Evolutionary conservation across 129 eudicot species (phyloP).

Genomic region (Apium graveolens): DNA sequence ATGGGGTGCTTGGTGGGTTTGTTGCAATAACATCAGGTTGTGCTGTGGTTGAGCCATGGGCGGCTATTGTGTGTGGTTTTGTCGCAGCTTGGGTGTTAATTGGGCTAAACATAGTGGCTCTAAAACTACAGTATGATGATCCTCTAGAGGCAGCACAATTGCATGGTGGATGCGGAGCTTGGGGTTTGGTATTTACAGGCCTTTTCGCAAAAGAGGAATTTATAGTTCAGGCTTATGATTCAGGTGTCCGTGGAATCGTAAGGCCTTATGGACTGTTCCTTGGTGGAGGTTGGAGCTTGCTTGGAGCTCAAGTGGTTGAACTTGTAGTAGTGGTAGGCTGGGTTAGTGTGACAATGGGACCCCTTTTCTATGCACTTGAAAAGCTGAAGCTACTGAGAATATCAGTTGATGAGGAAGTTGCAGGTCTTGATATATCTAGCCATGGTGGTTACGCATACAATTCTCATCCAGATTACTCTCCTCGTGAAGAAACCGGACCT

Average conservation of each 20-base stretch:
- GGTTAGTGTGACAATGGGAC: constrained; percentile 68
- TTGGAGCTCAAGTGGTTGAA: constrained; percentile 46
- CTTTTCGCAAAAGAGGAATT: constrained; percentile 58
- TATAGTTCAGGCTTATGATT: constrained; percentile 39
- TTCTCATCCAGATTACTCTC: constrained; percentile 28
- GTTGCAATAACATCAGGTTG: constrained; percentile 69
- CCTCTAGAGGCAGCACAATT: constrained; percentile 64
- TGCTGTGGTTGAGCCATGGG: constrained; percentile 73
- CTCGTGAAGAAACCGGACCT: constrained; percentile 40
- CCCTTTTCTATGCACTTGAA: constrained; percentile 38
- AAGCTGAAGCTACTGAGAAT: constrained; percentile 47
- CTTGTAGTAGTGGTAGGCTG: constrained; percentile 33
- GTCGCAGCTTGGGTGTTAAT: constrained; percentile 52
- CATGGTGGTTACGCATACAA: constrained; percentile 67
- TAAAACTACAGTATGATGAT: constrained; percentile 41
- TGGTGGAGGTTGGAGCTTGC: constrained; percentile 59
- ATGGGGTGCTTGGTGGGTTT: constrained; percentile 61
- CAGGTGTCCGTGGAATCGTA: constrained; percentile 29
- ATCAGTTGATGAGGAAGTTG: constrained; percentile 42
- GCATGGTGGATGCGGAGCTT: constrained; percentile 68
- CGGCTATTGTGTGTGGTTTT: constrained; percentile 55
- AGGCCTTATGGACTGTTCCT: constrained; percentile 55
- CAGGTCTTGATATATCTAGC: constrained; percentile 63
- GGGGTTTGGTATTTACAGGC: constrained; percentile 63
- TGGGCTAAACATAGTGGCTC: constrained; percentile 38